Conservation (phyloP, 2,329 filamentous ascomycete genomes). For the Colletotrichum trifolii region DNA sequence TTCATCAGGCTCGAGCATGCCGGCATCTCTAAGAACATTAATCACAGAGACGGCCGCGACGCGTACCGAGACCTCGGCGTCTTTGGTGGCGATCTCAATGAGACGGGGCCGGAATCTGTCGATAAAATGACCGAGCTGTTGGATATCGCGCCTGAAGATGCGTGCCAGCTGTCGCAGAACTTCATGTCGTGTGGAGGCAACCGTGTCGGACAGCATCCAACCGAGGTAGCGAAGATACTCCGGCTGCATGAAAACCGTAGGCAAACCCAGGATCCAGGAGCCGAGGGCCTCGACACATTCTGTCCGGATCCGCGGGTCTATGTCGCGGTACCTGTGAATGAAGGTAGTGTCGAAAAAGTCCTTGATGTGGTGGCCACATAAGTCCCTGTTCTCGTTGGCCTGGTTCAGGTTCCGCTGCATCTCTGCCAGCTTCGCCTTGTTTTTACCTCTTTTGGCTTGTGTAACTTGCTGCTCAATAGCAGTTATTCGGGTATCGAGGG, state of each 20-base stretch:
- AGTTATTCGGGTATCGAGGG: conserved; percentile 77
- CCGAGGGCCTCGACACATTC: conserved; percentile 91
- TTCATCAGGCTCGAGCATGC: conserved; percentile 89
- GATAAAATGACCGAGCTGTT: conserved; percentile 90
- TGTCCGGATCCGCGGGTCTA: conserved; percentile 87
- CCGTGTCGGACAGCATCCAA: conserved; percentile 91
- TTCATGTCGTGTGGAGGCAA: conserved; percentile 80
- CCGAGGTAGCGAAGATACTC: conserved; percentile 92
- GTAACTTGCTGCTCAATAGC: conserved; percentile 84
- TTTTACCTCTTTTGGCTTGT: conserved; percentile 76
- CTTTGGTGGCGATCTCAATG: conserved; percentile 91
- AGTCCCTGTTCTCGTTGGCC: conserved; percentile 75
- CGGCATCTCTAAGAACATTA: conserved; percentile 83
- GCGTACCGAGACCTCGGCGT: conserved; percentile 84
- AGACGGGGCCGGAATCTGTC: conserved; percentile 89
- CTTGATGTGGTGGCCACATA: conserved; percentile 77
- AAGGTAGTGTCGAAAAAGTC: conserved; percentile 95
- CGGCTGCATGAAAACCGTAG: conserved; percentile 90
- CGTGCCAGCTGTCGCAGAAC: conserved; percentile 84
- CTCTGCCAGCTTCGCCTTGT: conserved; percentile 80
- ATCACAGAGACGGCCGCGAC: conserved; percentile 84
- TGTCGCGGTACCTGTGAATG: conserved; percentile 93
- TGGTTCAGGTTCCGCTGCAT: conserved; percentile 79
- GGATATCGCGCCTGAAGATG: conserved; percentile 83
- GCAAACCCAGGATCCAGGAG: conserved; percentile 86